A percentile compares a stretch with the other conserved stretches of the same genome.
phyloP scores from a whole-genome alignment of 306 rosid genomes.

The Datisca glomerata region DNA sequence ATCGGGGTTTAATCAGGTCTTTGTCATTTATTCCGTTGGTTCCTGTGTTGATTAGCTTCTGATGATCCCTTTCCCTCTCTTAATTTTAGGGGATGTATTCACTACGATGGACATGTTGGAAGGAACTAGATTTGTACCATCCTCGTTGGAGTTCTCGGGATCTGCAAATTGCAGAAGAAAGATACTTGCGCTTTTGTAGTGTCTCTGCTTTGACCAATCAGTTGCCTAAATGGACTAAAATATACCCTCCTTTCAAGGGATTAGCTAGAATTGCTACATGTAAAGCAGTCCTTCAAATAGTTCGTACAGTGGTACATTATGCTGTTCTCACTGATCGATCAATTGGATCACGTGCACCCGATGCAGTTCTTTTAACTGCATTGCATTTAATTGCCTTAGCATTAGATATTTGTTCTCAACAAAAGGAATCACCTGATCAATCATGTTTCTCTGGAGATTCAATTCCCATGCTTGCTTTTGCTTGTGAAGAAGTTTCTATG shows the following conservation, averaged over 20 bases:
- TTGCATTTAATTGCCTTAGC: slow-evolving; percentile 78
- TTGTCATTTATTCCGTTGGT: slow-evolving; percentile 8
- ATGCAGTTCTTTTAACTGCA: slow-evolving; percentile 66
- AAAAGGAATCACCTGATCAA: slow-evolving; percentile 34
- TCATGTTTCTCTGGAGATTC: slow-evolving; percentile 24
- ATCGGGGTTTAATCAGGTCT: slow-evolving; percentile 86
- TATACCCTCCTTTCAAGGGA: slow-evolving; percentile 67
- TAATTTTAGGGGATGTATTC: slow-evolving; percentile 79
- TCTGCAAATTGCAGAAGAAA: slow-evolving; percentile 89
- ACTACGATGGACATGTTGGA: slow-evolving; percentile 66
- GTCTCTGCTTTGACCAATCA: slow-evolving; percentile 54
- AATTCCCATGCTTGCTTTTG: slow-evolving; percentile 53
- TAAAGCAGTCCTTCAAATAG: slow-evolving; percentile 59
- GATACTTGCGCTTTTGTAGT: slow-evolving; percentile 68
- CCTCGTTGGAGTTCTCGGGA: slow-evolving; percentile 95
- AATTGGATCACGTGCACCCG: slow-evolving; percentile 81
- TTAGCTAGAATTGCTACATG: slow-evolving; percentile 78
- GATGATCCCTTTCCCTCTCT: slow-evolving; percentile 12
- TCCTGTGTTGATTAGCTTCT: slow-evolving; percentile 4
- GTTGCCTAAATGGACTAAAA: slow-evolving; percentile 74
- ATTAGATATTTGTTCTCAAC: slow-evolving; percentile 62
- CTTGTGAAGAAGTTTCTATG: slow-evolving; percentile 43
- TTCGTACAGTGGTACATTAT: slow-evolving; percentile 79
- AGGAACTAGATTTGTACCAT: slow-evolving; percentile 82
- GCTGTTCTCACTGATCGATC: slow-evolving; percentile 56